Evolutionary conservation across 139 green algal genomes (phyloP), one percentile per base, ranked within the genome.

Genomic region (Medakamo hakoo): DNA sequence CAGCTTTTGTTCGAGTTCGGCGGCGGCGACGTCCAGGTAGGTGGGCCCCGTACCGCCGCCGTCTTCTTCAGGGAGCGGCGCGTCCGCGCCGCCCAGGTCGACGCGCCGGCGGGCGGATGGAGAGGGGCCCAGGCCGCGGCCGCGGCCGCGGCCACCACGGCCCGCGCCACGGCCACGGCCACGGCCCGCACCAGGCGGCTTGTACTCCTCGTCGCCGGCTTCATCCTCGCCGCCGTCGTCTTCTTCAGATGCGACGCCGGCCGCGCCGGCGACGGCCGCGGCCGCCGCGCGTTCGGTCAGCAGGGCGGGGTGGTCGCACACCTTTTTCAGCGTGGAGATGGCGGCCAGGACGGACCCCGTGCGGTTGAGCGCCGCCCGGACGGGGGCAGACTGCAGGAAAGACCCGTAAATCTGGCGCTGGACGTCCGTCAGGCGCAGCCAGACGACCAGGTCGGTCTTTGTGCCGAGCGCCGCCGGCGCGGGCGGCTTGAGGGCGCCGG

Each of bases 361-460:
- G 62, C 91, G 62, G 73, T 95, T 96, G 16, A 96, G 68, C 9
- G 75, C 86, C 40, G 57, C 55, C 29, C 72, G 71, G 21, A 96
- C 85, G 4, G 67, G 60, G 58, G 84, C 76, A 19, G 76, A 84
- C 32, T 86, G 67, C 60, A 94, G 65, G 59, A 91, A 92, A 2
- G 83, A 74, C 65, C 85, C 67, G 68, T 93, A 93, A 1, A 91
- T 64, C 14, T 65, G 65, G 9, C 62, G 68, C 79, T 95, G 88
- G 56, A 81, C 55, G 0, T 76, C 67, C 62, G 79, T 73, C 63
- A 95, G 77, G 4, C 63, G 64, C 48, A 98, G 76, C 92, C 92
- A 98, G 18, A 97, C 84, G 40, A 98, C 86, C 19, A 98, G 65
- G 68, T 98, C 92, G 63, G 89, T 91, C 80, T 96, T 96, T 70